Evolutionary conservation across 306 rosid species (phyloP).

Genomic region (Adenanthera pavonina): DNA sequence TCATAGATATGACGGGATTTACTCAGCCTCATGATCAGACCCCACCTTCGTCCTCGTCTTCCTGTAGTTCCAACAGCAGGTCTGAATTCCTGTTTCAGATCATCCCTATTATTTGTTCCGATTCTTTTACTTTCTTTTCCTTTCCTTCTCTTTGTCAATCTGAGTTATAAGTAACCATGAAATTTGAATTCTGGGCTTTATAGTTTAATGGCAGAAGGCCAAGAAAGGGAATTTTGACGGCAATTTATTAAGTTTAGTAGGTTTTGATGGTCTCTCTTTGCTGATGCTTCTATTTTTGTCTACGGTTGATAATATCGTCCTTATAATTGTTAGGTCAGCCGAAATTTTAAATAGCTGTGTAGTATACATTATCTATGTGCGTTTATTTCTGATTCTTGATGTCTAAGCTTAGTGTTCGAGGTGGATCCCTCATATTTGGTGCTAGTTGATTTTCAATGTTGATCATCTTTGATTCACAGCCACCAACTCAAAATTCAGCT

Average conservation of each 20-base stretch:
- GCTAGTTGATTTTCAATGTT: conserved; percentile 10
- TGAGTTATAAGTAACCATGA: not conserved
- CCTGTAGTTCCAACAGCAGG: conserved; percentile 54
- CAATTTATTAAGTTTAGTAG: conserved; percentile 10
- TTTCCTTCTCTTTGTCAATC: not conserved
- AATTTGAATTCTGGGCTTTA: conserved; percentile 11
- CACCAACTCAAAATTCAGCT: not conserved
- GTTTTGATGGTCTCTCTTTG: conserved; percentile 1
- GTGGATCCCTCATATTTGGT: conserved; percentile 35
- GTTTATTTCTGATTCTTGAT: conserved; percentile 31
- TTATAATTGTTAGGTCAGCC: not conserved
- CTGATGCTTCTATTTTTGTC: conserved; percentile 18
- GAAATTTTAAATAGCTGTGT: conserved; percentile 26
- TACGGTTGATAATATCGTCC: not conserved
- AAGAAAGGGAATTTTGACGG: not conserved
- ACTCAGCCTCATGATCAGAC: conserved; percentile 53
- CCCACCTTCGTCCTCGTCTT: conserved; percentile 42
- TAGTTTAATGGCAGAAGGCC: not conserved
- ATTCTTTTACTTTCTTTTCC: not conserved
- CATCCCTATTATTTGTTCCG: not conserved
- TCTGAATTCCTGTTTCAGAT: conserved; percentile 34
- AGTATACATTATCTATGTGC: not conserved
- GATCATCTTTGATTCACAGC: conserved; percentile 25
- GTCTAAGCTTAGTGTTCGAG: conserved; percentile 28
- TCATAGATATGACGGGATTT: conserved; percentile 50